These are phyloP conservation scores for Ascochyta viciae-villosae DNA, from an alignment of 2,329 filamentous ascomycete genomes.

Conservation along the genomic window DNA sequence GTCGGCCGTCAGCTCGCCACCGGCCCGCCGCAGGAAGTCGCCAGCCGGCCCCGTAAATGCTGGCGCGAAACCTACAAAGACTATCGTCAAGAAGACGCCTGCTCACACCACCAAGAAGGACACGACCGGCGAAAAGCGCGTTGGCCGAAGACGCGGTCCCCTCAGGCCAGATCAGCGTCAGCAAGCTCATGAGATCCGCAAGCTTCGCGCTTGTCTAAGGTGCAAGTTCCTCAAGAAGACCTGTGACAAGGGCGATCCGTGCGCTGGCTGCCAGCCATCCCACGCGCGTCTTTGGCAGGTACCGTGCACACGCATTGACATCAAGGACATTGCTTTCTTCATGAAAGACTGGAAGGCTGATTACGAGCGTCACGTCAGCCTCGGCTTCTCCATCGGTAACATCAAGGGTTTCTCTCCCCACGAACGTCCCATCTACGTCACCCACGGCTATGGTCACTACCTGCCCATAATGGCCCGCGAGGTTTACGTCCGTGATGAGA, in stretches of 20 bases:
- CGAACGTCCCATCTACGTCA: conserved; percentile 82
- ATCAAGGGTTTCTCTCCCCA: conserved; percentile 81
- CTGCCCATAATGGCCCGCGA: conserved; percentile 93
- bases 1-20: conserved; percentile 60
- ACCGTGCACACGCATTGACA: conserved; percentile 95
- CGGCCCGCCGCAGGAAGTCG: conserved; percentile 74
- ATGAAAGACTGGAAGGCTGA: conserved; percentile 99
- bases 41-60: conserved; percentile 51
- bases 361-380: conserved; percentile 86
- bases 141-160: conserved; percentile 87
- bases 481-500: conserved; percentile 89
- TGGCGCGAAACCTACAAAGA: conserved; percentile 77
- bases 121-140: conserved; percentile 80
- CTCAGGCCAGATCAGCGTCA: conserved; percentile 92
- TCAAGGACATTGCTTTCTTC: conserved; percentile 98
- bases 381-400: conserved; percentile 90
- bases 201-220: conserved; percentile 88
- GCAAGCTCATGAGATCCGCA: conserved; percentile 95
- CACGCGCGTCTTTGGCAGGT: conserved; percentile 97
- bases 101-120: conserved; percentile 77
- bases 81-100: conserved; percentile 78
- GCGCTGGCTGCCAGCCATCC: conserved; percentile 91
- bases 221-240: conserved; percentile 99
- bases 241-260: conserved; percentile 96
- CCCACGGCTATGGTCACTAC: conserved; percentile 93